Evolutionary conservation across 2,329 filamentous ascomycete genomes (phyloP), one percentile per base, ranked within the genome.

Genomic region (Eutypa lata): DNA sequence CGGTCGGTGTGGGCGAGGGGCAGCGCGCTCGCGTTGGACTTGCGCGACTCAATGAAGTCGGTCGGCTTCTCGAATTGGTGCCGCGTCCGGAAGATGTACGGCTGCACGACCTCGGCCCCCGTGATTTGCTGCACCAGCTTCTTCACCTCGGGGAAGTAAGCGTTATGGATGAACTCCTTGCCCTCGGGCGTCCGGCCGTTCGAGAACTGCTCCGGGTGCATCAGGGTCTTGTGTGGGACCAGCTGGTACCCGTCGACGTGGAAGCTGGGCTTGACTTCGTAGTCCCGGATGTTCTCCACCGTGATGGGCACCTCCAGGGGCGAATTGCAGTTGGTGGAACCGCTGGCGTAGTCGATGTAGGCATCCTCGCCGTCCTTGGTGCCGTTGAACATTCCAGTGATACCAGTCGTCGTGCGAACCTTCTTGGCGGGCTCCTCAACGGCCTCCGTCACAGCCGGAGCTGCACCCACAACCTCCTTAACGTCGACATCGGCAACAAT

Each of bases 1-100:
- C 63, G 61, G 52, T 65, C 63, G 5, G 64, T 61, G 52, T 65
- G 63, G 5, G 63, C 63, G 3, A 65, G 59, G 40, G 61, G 63
- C 0, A 64, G 58, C 8, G 63, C 61, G 19, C 38, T 42, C 6
- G 61, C 57, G 49, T 62, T 58, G n/a, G 58, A 61, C 4, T 62
- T 42, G 38, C 62, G 60, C 50, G 59, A 56, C 28, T 60, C 57
- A 2, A 54, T 49, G 55, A 65, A 65, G 31, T 59, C 57, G 37
- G 58, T 61, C 1, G 56, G 56, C 33, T 57, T 56, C 57, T 59
- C 59, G 50, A 57, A 60, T 45, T 65, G 61, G 51, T 65, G 61
- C 14, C 63, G 63, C 44, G 64, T 61, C 33, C 63, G 61, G 51
- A 65, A 65, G 24, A 63, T 59, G 50, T 65, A 65, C 4, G 63